These are phyloP conservation scores for Plenodomus biglobosus DNA, from an alignment of 2,329 filamentous ascomycete genomes.

Conservation along the genomic window DNA sequence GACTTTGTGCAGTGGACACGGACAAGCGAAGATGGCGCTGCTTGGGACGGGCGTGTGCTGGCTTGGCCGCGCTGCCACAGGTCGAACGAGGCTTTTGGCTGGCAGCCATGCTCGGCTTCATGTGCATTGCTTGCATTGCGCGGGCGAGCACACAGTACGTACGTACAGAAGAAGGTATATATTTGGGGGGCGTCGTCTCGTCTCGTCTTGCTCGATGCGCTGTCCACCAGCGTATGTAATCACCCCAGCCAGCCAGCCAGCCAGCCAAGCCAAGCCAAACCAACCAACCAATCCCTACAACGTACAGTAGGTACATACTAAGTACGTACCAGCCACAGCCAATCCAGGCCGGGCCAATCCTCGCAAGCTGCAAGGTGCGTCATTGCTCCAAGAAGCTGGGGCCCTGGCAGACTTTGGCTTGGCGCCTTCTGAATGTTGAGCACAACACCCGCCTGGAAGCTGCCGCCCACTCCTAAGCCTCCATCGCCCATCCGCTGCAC, in stretches of 20 bases:
- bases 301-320: no score
- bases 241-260: background rate
- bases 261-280: no score
- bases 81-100: no score
- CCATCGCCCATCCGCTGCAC: background rate
- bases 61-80: constrained; percentile 2
- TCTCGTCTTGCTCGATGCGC: background rate
- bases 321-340: no score
- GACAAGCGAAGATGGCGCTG: constrained; percentile 1
- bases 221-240: background rate
- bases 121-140: no score
- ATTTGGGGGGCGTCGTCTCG: no score
- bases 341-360: no score
- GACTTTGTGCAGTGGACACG: constrained; percentile 1
- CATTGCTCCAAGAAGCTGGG: background rate
- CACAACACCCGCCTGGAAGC: constrained; percentile 9
- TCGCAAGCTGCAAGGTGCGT: no score
- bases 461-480: background rate
- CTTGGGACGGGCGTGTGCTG: constrained; percentile 5
- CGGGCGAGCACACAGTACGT: no score
- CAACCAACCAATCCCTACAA: no score
- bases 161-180: background rate
- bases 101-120: no score
- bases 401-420: background rate
- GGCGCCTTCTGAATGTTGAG: background rate